Evolutionary conservation across 1,284 basidiomycete species (phyloP).

Genomic region (Leccinum solheimii): DNA sequence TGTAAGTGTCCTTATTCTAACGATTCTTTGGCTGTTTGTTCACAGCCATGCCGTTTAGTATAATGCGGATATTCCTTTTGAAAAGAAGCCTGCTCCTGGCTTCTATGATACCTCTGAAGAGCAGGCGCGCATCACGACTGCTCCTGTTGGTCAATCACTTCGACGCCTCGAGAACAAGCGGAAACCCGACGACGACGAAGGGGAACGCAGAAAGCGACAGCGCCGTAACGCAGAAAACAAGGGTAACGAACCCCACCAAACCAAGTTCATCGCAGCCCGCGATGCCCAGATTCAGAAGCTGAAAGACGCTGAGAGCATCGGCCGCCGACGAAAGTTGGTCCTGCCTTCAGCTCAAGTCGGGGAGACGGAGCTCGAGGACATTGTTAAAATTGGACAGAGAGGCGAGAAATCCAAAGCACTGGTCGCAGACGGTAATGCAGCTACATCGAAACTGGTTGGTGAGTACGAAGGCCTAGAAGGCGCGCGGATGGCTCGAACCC

Average conservation of each 20-base stretch:
- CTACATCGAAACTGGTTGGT: slow-evolving; percentile 83
- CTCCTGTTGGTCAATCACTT: slow-evolving; percentile 91
- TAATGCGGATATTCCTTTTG: slow-evolving; percentile 98
- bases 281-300: slow-evolving; percentile 97
- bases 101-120: slow-evolving; percentile 99
- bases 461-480: slow-evolving; percentile 90
- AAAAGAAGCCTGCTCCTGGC: slow-evolving; percentile 92
- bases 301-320: slow-evolving; percentile 95
- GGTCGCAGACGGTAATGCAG: slow-evolving; percentile 79
- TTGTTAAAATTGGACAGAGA: slow-evolving; percentile 96
- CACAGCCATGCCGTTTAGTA: slow-evolving; percentile 55
- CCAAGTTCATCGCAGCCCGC: slow-evolving; percentile 89
- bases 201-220: slow-evolving; percentile 83
- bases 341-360: slow-evolving; percentile 93
- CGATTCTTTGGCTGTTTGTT: not conserved
- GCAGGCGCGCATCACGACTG: slow-evolving; percentile 82
- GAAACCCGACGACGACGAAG: slow-evolving; percentile 87
- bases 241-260: slow-evolving; percentile 70
- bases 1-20: slow-evolving; percentile 47
- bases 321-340: slow-evolving; percentile 82
- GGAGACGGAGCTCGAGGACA: slow-evolving; percentile 95
- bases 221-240: slow-evolving; percentile 63
- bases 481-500: slow-evolving; percentile 90
- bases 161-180: slow-evolving; percentile 90
- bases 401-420: slow-evolving; percentile 87